A percentile compares a stretch with the other conserved stretches of the same genome.
Evolutionary conservation across 2,329 filamentous ascomycete genomes (phyloP).

Genomic region (Venturia oleaginea): DNA sequence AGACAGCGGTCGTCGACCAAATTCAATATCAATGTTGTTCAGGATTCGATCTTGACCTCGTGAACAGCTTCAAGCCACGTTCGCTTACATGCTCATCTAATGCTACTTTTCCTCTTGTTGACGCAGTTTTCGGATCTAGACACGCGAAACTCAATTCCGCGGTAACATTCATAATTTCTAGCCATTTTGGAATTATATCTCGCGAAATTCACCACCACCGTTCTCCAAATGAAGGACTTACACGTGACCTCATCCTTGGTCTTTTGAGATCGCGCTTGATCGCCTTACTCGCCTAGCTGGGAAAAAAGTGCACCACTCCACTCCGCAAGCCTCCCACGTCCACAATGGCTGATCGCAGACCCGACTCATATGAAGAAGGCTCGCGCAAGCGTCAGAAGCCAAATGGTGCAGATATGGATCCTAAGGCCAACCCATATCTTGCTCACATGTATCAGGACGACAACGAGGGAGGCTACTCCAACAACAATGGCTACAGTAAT

Average conservation of each 20-base stretch:
- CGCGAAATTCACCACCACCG: background rate
- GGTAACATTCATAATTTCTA: no score
- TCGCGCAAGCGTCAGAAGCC: conserved; percentile 45
- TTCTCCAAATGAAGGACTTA: background rate
- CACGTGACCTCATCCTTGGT: no score
- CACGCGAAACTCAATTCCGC: no score
- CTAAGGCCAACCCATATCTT: conserved; percentile 73
- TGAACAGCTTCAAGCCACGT: no score
- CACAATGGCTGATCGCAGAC: conserved; percentile 9
- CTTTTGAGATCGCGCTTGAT: background rate
- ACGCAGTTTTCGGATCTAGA: no score
- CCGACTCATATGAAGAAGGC: conserved; percentile 9
- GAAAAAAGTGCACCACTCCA: background rate
- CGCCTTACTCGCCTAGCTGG: background rate
- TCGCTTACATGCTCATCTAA: no score
- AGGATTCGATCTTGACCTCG: no score
- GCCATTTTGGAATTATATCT: no score
- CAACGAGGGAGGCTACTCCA: conserved; percentile 28
- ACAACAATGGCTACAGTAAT: conserved; percentile 25
- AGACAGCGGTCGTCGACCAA: no score
- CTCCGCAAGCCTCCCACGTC: background rate
- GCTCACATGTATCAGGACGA: conserved; percentile 66
- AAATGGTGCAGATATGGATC: conserved; percentile 37
- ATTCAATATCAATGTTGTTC: no score
- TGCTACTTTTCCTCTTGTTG: no score